A percentile compares a stretch with the other conserved stretches of the same genome.
Evolutionary conservation across 129 eudicot genomes (phyloP).

Genomic region (Pulicaria dysenterica): DNA sequence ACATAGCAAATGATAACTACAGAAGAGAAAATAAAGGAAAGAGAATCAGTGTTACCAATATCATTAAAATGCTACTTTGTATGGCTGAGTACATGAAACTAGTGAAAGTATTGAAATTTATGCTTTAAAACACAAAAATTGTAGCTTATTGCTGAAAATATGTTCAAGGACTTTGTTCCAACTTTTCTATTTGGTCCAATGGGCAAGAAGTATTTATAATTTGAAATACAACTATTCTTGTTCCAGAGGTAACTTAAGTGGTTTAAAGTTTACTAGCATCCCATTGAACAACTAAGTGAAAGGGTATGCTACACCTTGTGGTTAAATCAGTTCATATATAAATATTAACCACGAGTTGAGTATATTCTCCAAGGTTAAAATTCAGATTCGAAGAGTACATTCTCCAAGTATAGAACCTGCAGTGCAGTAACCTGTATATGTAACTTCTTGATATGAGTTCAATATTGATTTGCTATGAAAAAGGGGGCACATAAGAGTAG

Average conservation of each 20-base stretch:
- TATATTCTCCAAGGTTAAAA: not conserved
- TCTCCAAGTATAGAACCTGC: conserved; percentile 11
- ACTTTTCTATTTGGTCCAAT: not conserved
- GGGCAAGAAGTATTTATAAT: not conserved
- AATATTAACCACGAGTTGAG: not conserved
- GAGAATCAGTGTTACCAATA: not conserved
- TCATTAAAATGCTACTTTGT: not conserved
- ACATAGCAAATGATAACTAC: not conserved
- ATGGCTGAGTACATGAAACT: conserved; percentile 9
- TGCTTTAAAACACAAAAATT: conserved; percentile 15
- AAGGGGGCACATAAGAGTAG: not conserved
- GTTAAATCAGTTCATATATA: conserved; percentile 20
- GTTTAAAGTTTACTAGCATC: not conserved
- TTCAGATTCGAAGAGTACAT: not conserved
- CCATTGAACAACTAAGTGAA: not conserved
- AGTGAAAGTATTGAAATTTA: not conserved
- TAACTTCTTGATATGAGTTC: conserved; percentile 16
- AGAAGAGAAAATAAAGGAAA: not conserved
- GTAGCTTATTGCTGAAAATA: conserved; percentile 14
- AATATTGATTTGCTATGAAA: conserved; percentile 17
- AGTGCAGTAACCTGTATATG: conserved; percentile 2
- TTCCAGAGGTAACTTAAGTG: not conserved
- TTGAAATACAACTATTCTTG: not conserved
- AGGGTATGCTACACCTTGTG: conserved; percentile 9
- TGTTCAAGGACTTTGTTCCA: conserved; percentile 5